These are phyloP conservation scores for Pyrenula massariospora DNA, from an alignment of 495 filamentous ascomycete genomes.

Conservation along the genomic window DNA sequence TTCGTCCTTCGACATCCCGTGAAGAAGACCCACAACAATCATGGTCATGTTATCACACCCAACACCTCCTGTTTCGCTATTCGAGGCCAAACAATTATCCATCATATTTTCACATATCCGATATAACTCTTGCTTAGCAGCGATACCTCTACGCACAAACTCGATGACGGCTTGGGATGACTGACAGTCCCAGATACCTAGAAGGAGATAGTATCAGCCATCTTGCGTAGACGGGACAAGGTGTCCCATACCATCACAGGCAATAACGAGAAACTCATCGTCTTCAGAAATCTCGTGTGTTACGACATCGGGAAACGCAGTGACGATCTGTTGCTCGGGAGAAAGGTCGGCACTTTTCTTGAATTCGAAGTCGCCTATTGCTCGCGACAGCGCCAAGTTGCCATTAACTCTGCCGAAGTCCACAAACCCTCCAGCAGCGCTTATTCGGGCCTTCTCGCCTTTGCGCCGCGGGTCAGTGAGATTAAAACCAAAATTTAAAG, in stretches of 20 bases:
- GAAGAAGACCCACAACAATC: constrained; percentile 77
- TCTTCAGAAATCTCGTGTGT: constrained; percentile 82
- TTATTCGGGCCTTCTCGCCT: constrained; percentile 96
- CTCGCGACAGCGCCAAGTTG: constrained; percentile 92
- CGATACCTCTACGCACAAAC: constrained; percentile 91
- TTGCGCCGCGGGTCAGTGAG: constrained; percentile 6
- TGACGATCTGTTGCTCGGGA: constrained; percentile 95
- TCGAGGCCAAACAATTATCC: constrained; percentile 96
- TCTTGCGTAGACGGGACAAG: not conserved
- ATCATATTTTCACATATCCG: constrained; percentile 99
- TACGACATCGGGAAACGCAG: constrained; percentile 87
- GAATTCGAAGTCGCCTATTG: constrained; percentile 98
- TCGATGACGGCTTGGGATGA: constrained; percentile 95
- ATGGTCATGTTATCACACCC: constrained; percentile 99
- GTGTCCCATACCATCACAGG: constrained; percentile 73
- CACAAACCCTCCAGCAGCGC: constrained; percentile 91
- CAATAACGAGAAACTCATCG: constrained; percentile 93
- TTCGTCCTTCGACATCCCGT: constrained; percentile 86
- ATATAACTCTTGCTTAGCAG: constrained; percentile 83
- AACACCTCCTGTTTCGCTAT: constrained; percentile 94
- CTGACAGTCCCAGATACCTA: constrained; percentile 99
- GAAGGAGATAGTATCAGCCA: constrained; percentile 15
- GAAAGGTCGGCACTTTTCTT: constrained; percentile 96
- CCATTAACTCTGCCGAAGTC: constrained; percentile 98
- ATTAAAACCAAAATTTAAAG: constrained; percentile 4